Evolutionary conservation across 495 filamentous ascomycete genomes (phyloP).

Genomic region (Cairneyella variabilis): DNA sequence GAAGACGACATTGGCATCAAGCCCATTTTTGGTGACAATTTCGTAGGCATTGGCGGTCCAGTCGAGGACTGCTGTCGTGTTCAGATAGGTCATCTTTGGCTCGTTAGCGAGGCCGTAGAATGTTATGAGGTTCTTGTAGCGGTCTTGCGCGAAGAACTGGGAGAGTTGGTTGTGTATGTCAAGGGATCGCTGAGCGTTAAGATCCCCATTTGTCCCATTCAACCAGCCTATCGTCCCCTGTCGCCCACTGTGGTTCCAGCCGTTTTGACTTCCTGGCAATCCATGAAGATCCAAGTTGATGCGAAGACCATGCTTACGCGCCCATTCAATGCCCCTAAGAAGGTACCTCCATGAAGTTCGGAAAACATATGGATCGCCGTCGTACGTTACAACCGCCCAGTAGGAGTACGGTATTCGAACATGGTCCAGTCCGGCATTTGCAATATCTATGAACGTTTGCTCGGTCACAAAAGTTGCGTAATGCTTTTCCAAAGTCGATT

Average conservation of each 20-base stretch:
- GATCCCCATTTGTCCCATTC: constrained; percentile 63
- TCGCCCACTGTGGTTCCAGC: constrained; percentile 83
- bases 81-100: constrained; percentile 70
- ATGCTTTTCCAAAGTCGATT: constrained; percentile 74
- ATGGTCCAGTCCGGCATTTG: constrained; percentile 88
- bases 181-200: constrained; percentile 72
- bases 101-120: constrained; percentile 89
- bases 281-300: constrained; percentile 94
- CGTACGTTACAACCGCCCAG: constrained; percentile 87
- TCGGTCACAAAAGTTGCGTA: constrained; percentile 86
- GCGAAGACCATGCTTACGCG: constrained; percentile 86
- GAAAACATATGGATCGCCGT: constrained; percentile 82
- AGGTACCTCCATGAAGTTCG: constrained; percentile 93
- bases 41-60: constrained; percentile 66
- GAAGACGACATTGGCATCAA: constrained; percentile 64
- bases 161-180: constrained; percentile 77
- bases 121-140: constrained; percentile 77
- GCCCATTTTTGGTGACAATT: constrained; percentile 65
- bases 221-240: constrained; percentile 73
- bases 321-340: constrained; percentile 86
- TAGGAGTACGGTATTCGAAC: constrained; percentile 93
- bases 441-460: constrained; percentile 78
- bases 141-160: constrained; percentile 78
- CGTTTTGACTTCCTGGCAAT: constrained; percentile 80
- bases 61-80: constrained; percentile 52